These are phyloP conservation scores for Nicotiana rustica DNA, from an alignment of 305 asterid species.

Conservation along the genomic window DNA sequence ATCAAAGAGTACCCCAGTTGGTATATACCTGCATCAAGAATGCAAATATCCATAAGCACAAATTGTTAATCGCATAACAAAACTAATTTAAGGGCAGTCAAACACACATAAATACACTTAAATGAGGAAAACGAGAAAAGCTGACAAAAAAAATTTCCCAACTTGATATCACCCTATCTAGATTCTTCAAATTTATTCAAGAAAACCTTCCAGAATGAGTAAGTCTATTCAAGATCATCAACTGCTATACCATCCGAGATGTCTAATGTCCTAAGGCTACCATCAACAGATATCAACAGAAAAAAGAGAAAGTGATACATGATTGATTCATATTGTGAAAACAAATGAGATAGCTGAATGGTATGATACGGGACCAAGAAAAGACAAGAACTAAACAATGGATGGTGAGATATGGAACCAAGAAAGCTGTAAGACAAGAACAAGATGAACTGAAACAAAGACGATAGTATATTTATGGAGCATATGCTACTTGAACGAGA, in stretches of 20 bases:
- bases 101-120: not conserved
- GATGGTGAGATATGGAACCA: not conserved
- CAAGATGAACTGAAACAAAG: constrained; percentile 6
- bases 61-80: not conserved
- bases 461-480: constrained; percentile 13
- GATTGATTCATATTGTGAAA: not conserved
- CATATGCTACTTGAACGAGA: constrained; percentile 1
- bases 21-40: constrained; percentile 73
- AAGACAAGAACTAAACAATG: not conserved
- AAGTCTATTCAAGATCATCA: constrained; percentile 5
- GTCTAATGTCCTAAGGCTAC: constrained; percentile 19
- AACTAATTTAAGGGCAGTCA: not conserved
- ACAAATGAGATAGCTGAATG: not conserved
- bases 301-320: not conserved
- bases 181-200: constrained; percentile 26
- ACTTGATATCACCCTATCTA: constrained; percentile 9
- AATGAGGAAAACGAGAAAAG: constrained; percentile 10
- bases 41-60: constrained; percentile 37
- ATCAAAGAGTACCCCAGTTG: constrained; percentile 92
- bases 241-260: constrained; percentile 14
- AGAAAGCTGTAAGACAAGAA: not conserved
- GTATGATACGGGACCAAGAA: not conserved
- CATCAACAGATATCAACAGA: not conserved
- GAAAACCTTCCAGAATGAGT: constrained; percentile 4
- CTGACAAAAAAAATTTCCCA: not conserved